Evolutionary conservation across 1,284 basidiomycete genomes (phyloP), one percentile per base, ranked within the genome.

Genomic region (Calocybe gambosa): DNA sequence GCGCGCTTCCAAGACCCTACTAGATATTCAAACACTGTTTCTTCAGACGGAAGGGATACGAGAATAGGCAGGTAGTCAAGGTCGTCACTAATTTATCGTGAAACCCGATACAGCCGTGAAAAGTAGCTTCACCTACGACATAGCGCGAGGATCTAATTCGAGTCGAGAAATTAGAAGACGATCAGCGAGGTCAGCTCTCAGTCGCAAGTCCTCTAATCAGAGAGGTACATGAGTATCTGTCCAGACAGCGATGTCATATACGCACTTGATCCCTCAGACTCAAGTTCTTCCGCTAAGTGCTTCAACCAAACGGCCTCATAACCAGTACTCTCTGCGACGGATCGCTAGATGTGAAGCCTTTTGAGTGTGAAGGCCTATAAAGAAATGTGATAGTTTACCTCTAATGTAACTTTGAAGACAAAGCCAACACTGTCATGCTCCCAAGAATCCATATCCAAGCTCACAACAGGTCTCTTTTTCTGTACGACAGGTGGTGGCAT

Each of bases 1-100:
- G 88, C 60, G 18, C 93, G 77, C 63, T 89, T 93, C 95, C 95
- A 99, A 58, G 89, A 88, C 16, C 85, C 85, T 0, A 92, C 76
- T 18, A 99, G 75, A 61, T 94, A 99, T 59, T 97, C 93, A 55
- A 94, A 94, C 0, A 83, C 77, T 0, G 93, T 94, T 65, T 93
- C 81, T 42, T 83, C 68, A 10, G 80, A 58, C 2, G 91, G 90
- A 19, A 96, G 67, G 19, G 86, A 87, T 1, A 87, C 85, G 5
- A 95, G 67, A 3, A 93, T 82, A 0, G 83, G 76, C 13, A 89
- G 67, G 56, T 80, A 85, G 40, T 94, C 29, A 3, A 87, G 66
- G 59, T 96, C 92, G 58, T 93, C 87, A 25, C 86, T 90, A 53
- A 5, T 46, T 47, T 38, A 33, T 20, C 42, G 21, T 51, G 43